Evolutionary conservation across 2,329 filamentous ascomycete genomes (phyloP), one percentile per base, ranked within the genome.

Genomic region (Pseudonectria buxi): DNA sequence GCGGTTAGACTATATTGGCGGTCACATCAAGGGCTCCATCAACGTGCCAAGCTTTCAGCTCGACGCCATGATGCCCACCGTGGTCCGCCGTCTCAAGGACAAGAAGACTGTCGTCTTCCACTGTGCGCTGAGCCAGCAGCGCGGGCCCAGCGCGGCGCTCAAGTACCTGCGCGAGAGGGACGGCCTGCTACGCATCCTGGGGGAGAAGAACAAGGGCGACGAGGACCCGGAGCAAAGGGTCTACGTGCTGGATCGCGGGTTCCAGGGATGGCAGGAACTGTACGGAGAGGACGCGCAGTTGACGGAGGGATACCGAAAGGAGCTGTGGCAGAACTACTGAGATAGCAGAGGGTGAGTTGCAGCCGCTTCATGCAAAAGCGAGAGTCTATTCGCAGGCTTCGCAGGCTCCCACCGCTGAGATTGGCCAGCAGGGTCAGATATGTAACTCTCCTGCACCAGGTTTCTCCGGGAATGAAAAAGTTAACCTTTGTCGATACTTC

Each of bases 1-100:
- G n/a, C n/a, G n/a, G n/a, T n/a, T n/a, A 87, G 90, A 96, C 63
- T 81, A 92, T 62, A 73, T 95, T 31, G 90, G 90, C 47, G 90
- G 90, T 24, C 89, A 95, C 64, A 95, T 96, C 62, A 71, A 72
- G 40, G 77, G 78, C 40, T 84, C 81, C 24, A 76, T 73, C 33
- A 86, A 95, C 69, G 72, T 86, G 10, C 88, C 92, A 1, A 83
- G 76, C 33, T 65, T 64, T 30, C 76, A 78, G 13, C 74, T 96
- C 32, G 86, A 94, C 51, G 75, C 76, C 56, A 78, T 74, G 47
- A 77, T 92, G 60, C 84, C 89, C 1, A 86, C 88, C 44, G 76
- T 98, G n/a, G 71, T 94, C 10, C 78, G 86, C 37, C 79, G 74
- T 28, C 74, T 95, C 31, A 68, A 78, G 46, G 78, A 82, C 55